phyloP scores from a whole-genome alignment of 2,329 filamentous ascomycete genomes.

The Cyclaneusma minus region DNA sequence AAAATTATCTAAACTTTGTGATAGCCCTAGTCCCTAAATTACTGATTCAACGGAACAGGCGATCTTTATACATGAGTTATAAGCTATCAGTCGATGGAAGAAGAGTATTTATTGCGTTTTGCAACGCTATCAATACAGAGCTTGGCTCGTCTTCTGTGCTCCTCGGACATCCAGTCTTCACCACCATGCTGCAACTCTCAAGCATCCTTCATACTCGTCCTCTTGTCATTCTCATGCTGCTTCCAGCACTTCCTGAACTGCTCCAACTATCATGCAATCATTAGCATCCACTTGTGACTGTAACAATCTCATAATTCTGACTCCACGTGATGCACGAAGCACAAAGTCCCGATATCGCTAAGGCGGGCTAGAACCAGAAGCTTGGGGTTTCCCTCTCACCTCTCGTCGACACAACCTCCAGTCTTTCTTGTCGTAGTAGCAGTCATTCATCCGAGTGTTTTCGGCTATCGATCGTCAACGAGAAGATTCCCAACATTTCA shows the following conservation, averaged over 20 bases:
- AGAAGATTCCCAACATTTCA: constrained; percentile 3
- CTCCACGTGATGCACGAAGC: constrained; percentile 1
- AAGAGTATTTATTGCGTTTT: too few relatives aligned
- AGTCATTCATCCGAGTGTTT: constrained; percentile 83
- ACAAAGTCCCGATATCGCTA: constrained; percentile 8
- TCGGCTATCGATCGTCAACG: constrained; percentile 42
- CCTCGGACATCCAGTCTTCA: constrained; percentile 8
- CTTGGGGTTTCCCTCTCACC: constrained; percentile 36
- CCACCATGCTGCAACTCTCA: constrained; percentile 14
- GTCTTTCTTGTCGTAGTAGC: constrained; percentile 91
- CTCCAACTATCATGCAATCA: constrained; percentile 52
- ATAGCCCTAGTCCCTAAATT: too few relatives aligned
- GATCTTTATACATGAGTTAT: too few relatives aligned
- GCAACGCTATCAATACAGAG: too few relatives aligned
- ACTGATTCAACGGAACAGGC: too few relatives aligned
- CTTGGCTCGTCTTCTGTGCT: too few relatives aligned
- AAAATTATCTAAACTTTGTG: too few relatives aligned
- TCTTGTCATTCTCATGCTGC: constrained; percentile 67
- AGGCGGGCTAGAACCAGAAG: too few relatives aligned
- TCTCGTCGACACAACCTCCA: constrained; percentile 82
- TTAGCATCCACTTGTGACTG: constrained; percentile 5
- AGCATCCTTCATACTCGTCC: constrained; percentile 63
- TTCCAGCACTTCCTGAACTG: constrained; percentile 87
- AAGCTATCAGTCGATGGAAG: too few relatives aligned
- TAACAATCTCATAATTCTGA: constrained; percentile 1